Percentiles rank a stretch among this genome's conserved stretches.
These are phyloP conservation scores for Termitomyces sp. DNA, from an alignment of 768 basidiomycete species.

Conservation along the genomic window DNA sequence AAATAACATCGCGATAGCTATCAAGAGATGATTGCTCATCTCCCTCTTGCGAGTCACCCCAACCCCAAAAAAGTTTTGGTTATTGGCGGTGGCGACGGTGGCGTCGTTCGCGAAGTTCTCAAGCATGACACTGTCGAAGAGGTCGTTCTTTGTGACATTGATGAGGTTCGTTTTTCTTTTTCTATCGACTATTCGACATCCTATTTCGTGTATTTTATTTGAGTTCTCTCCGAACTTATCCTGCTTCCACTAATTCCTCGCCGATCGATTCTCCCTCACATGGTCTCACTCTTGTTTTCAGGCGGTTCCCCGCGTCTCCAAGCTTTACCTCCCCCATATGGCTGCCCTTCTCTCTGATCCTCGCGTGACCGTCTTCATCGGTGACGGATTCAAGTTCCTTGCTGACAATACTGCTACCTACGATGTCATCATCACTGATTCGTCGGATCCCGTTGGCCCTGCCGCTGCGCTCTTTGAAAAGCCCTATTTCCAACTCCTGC, in stretches of 20 bases:
- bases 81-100: slow-evolving; percentile 97
- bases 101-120: slow-evolving; percentile 94
- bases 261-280: neutral
- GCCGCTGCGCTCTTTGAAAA: slow-evolving; percentile 93
- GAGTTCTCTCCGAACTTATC: neutral
- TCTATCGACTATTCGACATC: neutral
- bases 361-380: slow-evolving; percentile 79
- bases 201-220: neutral
- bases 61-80: slow-evolving; percentile 95
- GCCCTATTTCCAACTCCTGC: slow-evolving; percentile 92
- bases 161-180: slow-evolving; percentile 54
- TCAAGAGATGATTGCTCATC: slow-evolving; percentile 98
- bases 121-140: slow-evolving; percentile 89
- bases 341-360: slow-evolving; percentile 72
- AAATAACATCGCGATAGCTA: slow-evolving; percentile 50
- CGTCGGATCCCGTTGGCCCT: slow-evolving; percentile 96
- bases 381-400: slow-evolving; percentile 97
- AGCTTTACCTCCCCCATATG: slow-evolving; percentile 93
- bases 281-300: slow-evolving; percentile 19
- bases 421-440: slow-evolving; percentile 99
- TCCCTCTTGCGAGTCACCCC: slow-evolving; percentile 94
- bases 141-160: slow-evolving; percentile 96
- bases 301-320: slow-evolving; percentile 95
- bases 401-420: slow-evolving; percentile 80
- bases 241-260: neutral